A percentile compares a stretch with the other conserved stretches of the same genome.
Evolutionary conservation across 2,329 filamentous ascomycete genomes (phyloP).

Genomic region (Paraconiothyrium brasiliense): DNA sequence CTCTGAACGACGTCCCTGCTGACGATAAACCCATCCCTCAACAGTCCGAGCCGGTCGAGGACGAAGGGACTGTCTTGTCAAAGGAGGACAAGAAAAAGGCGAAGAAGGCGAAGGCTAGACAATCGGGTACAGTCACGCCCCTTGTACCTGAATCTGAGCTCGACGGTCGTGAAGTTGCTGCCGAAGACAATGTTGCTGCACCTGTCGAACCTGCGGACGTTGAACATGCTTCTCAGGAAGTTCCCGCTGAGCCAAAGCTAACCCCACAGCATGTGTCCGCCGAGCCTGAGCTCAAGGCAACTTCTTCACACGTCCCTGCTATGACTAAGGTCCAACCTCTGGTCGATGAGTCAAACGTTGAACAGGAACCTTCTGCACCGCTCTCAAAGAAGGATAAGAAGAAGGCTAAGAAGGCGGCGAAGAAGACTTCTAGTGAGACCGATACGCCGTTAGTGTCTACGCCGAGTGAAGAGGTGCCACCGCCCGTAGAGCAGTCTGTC

Average conservation of each 20-base stretch:
- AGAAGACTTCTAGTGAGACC: neutral
- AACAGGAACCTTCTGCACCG: neutral
- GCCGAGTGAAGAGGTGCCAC: neutral
- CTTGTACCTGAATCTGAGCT: neutral
- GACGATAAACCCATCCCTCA: neutral
- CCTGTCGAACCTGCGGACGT: neutral
- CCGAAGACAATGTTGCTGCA: neutral
- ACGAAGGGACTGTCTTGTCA: neutral
- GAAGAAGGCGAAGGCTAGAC: conserved; percentile 11
- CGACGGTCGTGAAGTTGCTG: neutral
- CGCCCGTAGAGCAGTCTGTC: conserved; percentile 1
- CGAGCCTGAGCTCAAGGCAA: neutral
- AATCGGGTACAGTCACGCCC: neutral
- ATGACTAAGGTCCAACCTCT: neutral
- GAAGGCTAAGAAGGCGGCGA: conserved; percentile 5
- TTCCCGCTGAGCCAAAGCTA: neutral
- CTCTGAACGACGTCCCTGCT: neutral
- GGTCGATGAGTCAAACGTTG: neutral
- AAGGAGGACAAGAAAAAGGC: conserved; percentile 17
- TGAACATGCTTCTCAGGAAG: neutral
- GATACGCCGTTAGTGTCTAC: conserved; percentile 1
- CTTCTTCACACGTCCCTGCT: neutral
- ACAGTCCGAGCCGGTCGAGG: conserved; percentile 4
- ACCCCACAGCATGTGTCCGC: too few species aligned
- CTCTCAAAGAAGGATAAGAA: conserved; percentile 14